Evolutionary conservation across 2,329 filamentous ascomycete species (phyloP), one percentile per base, ranked within the genome.

Genomic region (Fusarium cicatricum): DNA sequence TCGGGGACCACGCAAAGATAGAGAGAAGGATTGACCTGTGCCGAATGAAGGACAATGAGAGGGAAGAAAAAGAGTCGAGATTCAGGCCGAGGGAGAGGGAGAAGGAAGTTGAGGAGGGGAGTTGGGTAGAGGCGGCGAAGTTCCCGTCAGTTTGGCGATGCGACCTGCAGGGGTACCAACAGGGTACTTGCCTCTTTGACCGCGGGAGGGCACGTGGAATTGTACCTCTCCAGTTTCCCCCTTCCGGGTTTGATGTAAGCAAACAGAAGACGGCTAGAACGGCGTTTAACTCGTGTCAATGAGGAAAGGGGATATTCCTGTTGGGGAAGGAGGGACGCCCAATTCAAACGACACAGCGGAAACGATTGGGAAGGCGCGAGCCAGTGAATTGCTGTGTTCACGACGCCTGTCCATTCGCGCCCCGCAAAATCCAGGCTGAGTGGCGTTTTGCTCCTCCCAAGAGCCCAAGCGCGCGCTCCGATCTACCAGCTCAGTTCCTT

Each of bases 131-230:
- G n/a, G n/a, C n/a, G 39, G 14, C 11, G 31, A 23, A 14, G 42
- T 45, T 41, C 42, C 50, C 58, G n/a, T n/a, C 7, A 23, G 21
- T 40, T 59, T 32, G 36, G 44, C 16, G 33, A 55, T 45, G 43
- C 40, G 21, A 40, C 23, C 15, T 58, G 40, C 60, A 64, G 55
- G 60, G 60, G 46, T 55, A 53, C 38, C 46, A 44, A 14, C 60
- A 62, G 55, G 60, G 59, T 60, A 56, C 59, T 42, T 63, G 46
- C 60, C 46, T 57, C 48, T 60, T 57, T 36, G 19, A 42, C 60
- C 44, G 47, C 37, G 60, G 51, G 55, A 55, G 34, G 48, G 55
- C 60, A 62, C 60, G 60, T 62, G 60, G 28, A 26, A 23, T 28
- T 46, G 45, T 60, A 29, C 59, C 47, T 55, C 29, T 63, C 36